Evolutionary conservation across 495 filamentous ascomycete genomes (phyloP).

Genomic region (Lophiotrema nucula): DNA sequence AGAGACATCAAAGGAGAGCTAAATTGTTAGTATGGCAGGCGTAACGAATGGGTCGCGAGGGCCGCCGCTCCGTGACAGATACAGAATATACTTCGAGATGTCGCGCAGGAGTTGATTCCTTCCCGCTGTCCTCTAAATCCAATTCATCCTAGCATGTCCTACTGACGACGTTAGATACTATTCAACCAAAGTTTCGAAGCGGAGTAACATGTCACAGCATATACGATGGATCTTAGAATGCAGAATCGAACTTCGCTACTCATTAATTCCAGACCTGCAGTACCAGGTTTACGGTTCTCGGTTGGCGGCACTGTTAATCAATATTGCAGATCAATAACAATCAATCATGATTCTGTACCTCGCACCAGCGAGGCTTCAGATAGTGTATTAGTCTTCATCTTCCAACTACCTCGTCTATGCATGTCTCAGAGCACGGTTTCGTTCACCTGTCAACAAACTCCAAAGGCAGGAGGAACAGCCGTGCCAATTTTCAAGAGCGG

Average conservation of each 20-base stretch:
- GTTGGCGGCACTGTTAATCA: slow-evolving; percentile 6
- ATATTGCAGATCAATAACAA: slow-evolving; percentile 20
- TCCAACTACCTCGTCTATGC: slow-evolving; percentile 2
- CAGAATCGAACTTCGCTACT: slow-evolving; percentile 15
- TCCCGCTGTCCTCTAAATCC: not conserved
- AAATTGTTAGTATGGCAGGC: no score
- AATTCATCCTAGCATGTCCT: not conserved
- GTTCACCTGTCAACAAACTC: no score
- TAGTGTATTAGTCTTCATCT: no score
- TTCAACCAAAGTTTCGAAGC: slow-evolving; percentile 23
- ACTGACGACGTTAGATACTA: no score
- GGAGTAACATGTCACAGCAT: slow-evolving; percentile 3
- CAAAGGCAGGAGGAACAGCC: no score
- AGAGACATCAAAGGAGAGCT: no score
- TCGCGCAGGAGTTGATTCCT: slow-evolving; percentile 1
- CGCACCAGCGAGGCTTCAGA: no score
- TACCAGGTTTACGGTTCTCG: slow-evolving; percentile 26
- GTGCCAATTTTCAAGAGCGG: no score
- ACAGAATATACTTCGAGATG: no score
- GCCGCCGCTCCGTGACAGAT: slow-evolving; percentile 26
- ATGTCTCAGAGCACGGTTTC: not conserved
- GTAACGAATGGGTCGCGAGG: slow-evolving; percentile 21
- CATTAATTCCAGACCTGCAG: slow-evolving; percentile 11
- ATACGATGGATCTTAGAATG: slow-evolving; percentile 12
- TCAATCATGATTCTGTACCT: slow-evolving; percentile 1